Evolutionary conservation across 2,329 filamentous ascomycete species (phyloP).

Genomic region (Alternaria arborescens): DNA sequence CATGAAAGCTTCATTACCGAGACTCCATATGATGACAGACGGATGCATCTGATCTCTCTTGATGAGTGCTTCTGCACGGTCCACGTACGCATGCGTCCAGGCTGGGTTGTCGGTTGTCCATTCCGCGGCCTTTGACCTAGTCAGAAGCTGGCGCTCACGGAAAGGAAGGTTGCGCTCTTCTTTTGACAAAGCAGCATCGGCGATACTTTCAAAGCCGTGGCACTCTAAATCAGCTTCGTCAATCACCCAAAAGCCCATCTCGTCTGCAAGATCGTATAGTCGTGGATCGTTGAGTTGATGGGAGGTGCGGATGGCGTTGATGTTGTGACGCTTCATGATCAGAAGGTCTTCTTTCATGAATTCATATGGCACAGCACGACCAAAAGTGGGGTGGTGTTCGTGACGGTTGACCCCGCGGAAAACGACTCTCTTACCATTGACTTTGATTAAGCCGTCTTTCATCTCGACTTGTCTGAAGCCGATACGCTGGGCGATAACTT

Average conservation of each 20-base stretch:
- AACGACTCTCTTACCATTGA: conserved; percentile 69
- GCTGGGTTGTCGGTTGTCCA: conserved; percentile 69
- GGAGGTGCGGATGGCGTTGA: conserved; percentile 74
- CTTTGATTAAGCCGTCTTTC: conserved; percentile 65
- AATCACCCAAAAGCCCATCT: conserved; percentile 73
- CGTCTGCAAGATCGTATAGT: conserved; percentile 68
- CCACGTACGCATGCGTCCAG: conserved; percentile 72
- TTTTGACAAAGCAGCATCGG: conserved; percentile 35
- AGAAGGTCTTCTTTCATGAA: conserved; percentile 69
- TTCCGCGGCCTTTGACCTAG: conserved; percentile 63
- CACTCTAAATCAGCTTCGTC: conserved; percentile 63
- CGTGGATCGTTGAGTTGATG: conserved; percentile 73
- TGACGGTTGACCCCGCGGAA: conserved; percentile 74
- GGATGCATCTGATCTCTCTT: conserved; percentile 75
- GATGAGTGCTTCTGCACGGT: conserved; percentile 70
- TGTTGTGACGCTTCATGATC: conserved; percentile 74
- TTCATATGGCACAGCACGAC: conserved; percentile 69
- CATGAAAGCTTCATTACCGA: conserved; percentile 78
- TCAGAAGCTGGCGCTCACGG: conserved; percentile 67
- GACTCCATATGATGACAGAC: conserved; percentile 75
- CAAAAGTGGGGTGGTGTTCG: conserved; percentile 72
- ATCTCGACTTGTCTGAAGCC: conserved; percentile 73
- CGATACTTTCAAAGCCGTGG: conserved; percentile 55
- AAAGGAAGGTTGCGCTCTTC: conserved; percentile 60
- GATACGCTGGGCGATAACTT: conserved; percentile 62